Evolutionary conservation across 2,329 filamentous ascomycete genomes (phyloP).

Genomic region (Fusarium albidum): DNA sequence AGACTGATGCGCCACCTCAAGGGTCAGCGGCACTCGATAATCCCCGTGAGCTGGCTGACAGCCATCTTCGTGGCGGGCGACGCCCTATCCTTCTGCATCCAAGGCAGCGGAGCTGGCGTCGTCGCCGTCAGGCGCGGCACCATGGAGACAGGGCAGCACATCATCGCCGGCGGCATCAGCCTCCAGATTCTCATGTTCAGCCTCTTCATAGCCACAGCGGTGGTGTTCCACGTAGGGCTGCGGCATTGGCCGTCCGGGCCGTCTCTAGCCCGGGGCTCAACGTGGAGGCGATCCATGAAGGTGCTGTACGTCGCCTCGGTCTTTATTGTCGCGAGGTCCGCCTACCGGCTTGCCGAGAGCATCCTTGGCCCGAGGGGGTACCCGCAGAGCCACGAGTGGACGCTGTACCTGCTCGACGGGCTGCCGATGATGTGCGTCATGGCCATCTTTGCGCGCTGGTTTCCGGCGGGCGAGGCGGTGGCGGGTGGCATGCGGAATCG

Average conservation of each 20-base stretch:
- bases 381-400: slow-evolving; percentile 50
- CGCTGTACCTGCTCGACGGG: slow-evolving; percentile 54
- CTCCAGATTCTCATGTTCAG: slow-evolving; percentile 66
- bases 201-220: slow-evolving; percentile 59
- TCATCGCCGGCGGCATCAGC: slow-evolving; percentile 64
- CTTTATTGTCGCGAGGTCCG: slow-evolving; percentile 53
- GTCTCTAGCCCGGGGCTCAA: slow-evolving; percentile 20
- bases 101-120: slow-evolving; percentile 52
- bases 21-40: slow-evolving; percentile 45
- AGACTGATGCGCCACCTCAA: slow-evolving; percentile 51
- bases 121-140: slow-evolving; percentile 37
- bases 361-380: slow-evolving; percentile 51
- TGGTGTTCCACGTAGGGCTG: slow-evolving; percentile 56
- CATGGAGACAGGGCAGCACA: slow-evolving; percentile 53
- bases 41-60: slow-evolving; percentile 54
- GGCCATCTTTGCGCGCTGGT: slow-evolving; percentile 30
- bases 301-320: slow-evolving; percentile 49
- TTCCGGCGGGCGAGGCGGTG: slow-evolving; percentile 22
- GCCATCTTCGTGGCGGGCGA: slow-evolving; percentile 64
- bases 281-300: slow-evolving; percentile 47
- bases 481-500: neutral
- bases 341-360: slow-evolving; percentile 60
- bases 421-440: slow-evolving; percentile 35
- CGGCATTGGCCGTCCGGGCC: slow-evolving; percentile 25
- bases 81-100: slow-evolving; percentile 59